phyloP scores from a whole-genome alignment of 2,329 filamentous ascomycete species.

The Ophiobolus disseminans region DNA sequence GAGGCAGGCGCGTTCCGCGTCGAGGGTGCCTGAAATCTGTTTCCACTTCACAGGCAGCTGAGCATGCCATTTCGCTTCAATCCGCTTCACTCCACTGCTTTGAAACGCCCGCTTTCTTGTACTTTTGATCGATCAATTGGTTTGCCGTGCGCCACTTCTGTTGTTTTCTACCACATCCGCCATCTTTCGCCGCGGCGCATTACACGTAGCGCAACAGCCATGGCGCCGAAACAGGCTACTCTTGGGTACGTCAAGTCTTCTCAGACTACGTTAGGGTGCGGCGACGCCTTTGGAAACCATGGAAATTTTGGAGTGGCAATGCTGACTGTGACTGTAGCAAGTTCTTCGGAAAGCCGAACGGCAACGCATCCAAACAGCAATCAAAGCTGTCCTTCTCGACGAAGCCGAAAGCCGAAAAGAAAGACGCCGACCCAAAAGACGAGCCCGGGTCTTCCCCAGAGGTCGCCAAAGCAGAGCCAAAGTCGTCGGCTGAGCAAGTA shows the following conservation, averaged over 20 bases:
- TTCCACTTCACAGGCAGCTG: conserved; percentile 23
- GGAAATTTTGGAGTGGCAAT: background rate
- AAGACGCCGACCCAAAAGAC: conserved; percentile 24
- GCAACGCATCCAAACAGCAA: conserved; percentile 71
- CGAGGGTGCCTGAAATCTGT: conserved; percentile 23
- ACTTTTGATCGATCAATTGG: conserved; percentile 6
- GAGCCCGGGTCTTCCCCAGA: conserved; percentile 29
- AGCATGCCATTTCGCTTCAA: conserved; percentile 43
- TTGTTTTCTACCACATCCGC: conserved; percentile 8
- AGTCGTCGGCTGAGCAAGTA: conserved; percentile 12
- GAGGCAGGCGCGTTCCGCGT: conserved; percentile 37
- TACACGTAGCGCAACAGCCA: conserved; percentile 31
- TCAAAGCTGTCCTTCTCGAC: conserved; percentile 79
- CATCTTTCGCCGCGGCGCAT: conserved; percentile 5
- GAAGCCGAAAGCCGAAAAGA: conserved; percentile 52
- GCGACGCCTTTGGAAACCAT: conserved; percentile 16
- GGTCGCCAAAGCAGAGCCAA: conserved; percentile 22
- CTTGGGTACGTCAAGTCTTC: conserved; percentile 83
- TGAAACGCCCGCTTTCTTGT: conserved; percentile 8
- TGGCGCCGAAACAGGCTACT: conserved; percentile 75
- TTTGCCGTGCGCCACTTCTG: conserved; percentile 8
- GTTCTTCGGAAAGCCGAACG: conserved; percentile 77
- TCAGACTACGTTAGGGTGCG: conserved; percentile 78
- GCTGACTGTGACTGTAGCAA: conserved; percentile 64
- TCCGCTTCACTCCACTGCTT: conserved; percentile 27